Evolutionary conservation across 805 yeast species (phyloP).

Genomic region (Ogataea parapolymorpha): DNA sequence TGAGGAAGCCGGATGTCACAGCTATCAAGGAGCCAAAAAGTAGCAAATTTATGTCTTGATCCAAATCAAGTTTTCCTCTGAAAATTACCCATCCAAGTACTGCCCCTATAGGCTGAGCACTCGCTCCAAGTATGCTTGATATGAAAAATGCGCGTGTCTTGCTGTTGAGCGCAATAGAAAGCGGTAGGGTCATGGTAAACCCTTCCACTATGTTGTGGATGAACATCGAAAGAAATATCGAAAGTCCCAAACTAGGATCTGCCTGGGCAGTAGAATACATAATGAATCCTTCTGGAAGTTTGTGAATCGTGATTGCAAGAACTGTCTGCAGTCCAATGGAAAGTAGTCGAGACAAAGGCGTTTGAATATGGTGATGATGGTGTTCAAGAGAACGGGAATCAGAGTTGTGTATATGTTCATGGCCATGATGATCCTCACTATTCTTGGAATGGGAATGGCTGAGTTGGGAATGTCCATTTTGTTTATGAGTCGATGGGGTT

Average conservation of each 20-base stretch:
- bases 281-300: constrained; percentile 92
- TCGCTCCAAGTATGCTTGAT: constrained; percentile 71
- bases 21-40: constrained; percentile 65
- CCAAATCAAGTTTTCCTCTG: constrained; percentile 33
- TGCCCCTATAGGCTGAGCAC: constrained; percentile 90
- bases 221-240: constrained; percentile 79
- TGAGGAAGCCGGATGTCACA: constrained; percentile 78
- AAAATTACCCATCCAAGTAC: constrained; percentile 56
- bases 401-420: constrained; percentile 14
- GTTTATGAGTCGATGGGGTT: background rate
- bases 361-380: constrained; percentile 78
- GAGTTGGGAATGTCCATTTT: background rate
- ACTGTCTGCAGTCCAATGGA: constrained; percentile 90
- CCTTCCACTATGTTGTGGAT: constrained; percentile 94
- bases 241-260: constrained; percentile 67
- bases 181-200: constrained; percentile 86
- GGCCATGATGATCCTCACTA: constrained; percentile 5
- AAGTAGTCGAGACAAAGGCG: constrained; percentile 73
- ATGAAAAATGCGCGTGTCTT: constrained; percentile 60
- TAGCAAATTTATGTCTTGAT: constrained; percentile 36
- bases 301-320: constrained; percentile 82
- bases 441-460: background rate
- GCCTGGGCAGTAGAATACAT: constrained; percentile 73
- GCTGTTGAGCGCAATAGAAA: constrained; percentile 70
- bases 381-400: constrained; percentile 25